These are phyloP conservation scores for Salix brachista DNA, from an alignment of 345 rosid genomes.

Conservation along the genomic window DNA sequence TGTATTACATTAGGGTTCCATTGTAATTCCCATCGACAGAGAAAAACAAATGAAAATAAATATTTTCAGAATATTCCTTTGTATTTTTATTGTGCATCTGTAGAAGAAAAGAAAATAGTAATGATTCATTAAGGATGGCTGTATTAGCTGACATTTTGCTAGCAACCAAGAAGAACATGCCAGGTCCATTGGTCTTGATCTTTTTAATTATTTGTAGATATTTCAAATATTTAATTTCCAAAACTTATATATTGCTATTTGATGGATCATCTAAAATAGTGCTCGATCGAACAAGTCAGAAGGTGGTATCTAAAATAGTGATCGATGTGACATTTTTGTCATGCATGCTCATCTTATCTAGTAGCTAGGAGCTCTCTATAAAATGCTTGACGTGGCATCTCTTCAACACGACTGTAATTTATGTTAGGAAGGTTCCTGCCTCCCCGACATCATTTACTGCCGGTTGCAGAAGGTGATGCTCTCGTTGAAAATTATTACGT, in stretches of 20 bases:
- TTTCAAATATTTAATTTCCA: no score
- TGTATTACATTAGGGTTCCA: background rate
- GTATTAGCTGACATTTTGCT: no score
- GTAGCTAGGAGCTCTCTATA: background rate
- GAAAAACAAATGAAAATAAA: background rate
- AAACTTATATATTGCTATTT: no score
- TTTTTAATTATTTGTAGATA: no score
- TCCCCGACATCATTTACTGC: background rate
- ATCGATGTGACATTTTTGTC: background rate
- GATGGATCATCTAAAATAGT: no score
- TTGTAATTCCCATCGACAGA: background rate
- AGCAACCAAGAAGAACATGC: background rate
- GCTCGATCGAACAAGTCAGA: no score
- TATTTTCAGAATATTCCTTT: no score
- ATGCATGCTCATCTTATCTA: background rate
- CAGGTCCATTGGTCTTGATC: no score
- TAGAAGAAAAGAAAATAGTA: no score
- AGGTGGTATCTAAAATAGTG: no score
- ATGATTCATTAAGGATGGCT: no score
- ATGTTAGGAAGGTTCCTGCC: background rate
- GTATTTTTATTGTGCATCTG: no score
- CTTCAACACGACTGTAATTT: background rate
- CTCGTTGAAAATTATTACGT: background rate
- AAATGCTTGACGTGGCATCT: background rate
- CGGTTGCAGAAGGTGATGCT: background rate